Evolutionary conservation across 1,284 basidiomycete genomes (phyloP).

Genomic region (Trichosporon asahii): DNA sequence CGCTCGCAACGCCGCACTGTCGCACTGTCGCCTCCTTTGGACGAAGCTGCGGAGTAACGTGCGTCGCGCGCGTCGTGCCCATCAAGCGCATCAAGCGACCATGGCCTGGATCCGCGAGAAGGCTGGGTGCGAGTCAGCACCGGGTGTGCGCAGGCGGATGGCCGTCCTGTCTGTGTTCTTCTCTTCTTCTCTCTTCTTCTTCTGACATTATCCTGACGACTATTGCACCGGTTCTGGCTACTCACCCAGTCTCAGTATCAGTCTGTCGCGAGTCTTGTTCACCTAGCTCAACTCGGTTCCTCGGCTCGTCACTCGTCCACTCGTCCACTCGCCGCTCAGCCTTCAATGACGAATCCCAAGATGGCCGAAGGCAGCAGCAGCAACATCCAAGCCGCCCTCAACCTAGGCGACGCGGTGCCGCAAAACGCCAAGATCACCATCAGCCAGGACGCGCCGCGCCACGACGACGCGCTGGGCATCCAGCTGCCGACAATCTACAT

Average conservation of each 20-base stretch:
- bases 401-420: constrained; percentile 2
- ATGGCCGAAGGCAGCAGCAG: not conserved
- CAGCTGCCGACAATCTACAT: constrained; percentile 2
- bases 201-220: not conserved
- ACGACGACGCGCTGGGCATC: constrained; percentile 4
- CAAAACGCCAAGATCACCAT: not conserved
- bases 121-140: not conserved
- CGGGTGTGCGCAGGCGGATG: not conserved
- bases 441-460: not conserved
- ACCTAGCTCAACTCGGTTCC: too few species aligned
- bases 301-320: too few species aligned
- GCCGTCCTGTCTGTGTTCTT: not conserved
- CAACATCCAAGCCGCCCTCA: not conserved
- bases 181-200: not conserved
- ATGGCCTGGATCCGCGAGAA: not conserved
- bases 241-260: not conserved
- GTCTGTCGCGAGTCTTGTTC: too few species aligned
- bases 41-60: not conserved
- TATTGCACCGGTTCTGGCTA: not conserved
- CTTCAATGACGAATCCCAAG: not conserved
- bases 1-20: not conserved
- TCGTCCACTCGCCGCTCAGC: not conserved
- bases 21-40: not conserved
- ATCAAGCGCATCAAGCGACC: too few species aligned
- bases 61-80: not conserved